Conservation (phyloP, 495 filamentous ascomycete genomes). For the Penicillium psychrofluorescens region DNA sequence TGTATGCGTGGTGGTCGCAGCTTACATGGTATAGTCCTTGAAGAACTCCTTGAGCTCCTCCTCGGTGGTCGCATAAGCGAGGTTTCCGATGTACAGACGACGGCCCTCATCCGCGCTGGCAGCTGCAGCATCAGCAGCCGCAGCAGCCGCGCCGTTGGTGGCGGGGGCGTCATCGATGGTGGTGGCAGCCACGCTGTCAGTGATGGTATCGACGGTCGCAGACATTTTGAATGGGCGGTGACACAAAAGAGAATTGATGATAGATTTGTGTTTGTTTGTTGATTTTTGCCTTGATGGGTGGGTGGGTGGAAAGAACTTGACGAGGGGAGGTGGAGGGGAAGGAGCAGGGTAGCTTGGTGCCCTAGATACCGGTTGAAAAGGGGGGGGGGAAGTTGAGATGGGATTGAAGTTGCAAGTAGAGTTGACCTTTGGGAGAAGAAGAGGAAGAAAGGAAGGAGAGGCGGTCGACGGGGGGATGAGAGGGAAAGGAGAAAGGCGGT, state of each 20-base stretch:
- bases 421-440: conserved; percentile 13
- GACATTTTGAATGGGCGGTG: conserved; percentile 42
- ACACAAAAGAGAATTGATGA: conserved; percentile 15
- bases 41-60: conserved; percentile 99
- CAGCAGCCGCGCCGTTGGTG: conserved; percentile 73
- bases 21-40: conserved; percentile 95
- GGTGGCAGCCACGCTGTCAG: conserved; percentile 42
- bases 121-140: conserved; percentile 77
- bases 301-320: conserved; percentile 42
- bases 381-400: conserved; percentile 22
- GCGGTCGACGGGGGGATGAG: conserved; percentile 11
- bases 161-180: conserved; percentile 49
- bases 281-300: conserved; percentile 7
- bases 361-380: conserved; percentile 56
- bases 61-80: conserved; percentile 99
- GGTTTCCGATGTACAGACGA: conserved; percentile 98
- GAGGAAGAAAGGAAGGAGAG: conserved; percentile 9
- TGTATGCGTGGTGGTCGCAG: conserved; percentile 15
- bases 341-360: conserved; percentile 84
- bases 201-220: conserved; percentile 43
- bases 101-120: conserved; percentile 97
- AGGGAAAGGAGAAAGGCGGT: conserved; percentile 12
- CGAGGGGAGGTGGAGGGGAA: conserved; percentile 29
- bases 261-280: conserved; percentile 28
- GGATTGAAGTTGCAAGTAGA: conserved; percentile 6